Conservation (phyloP, 1,284 basidiomycete genomes). For the Ustilago lituana region DNA sequence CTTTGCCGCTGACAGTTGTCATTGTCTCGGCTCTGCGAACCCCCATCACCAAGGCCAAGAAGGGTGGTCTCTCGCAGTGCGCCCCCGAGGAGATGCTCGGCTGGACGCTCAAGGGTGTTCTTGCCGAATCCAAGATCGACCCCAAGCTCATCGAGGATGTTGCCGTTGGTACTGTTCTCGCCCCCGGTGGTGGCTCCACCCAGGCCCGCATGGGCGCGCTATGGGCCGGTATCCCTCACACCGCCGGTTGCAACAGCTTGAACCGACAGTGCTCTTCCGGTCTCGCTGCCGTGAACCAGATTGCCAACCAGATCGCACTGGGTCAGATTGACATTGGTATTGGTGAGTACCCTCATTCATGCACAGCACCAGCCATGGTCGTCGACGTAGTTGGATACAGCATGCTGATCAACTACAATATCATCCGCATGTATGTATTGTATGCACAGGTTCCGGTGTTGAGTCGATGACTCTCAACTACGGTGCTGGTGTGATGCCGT, state of each 20-base stretch:
- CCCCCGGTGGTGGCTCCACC: constrained; percentile 86
- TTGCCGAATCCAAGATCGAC: constrained; percentile 73
- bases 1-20: constrained; percentile 74
- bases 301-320: constrained; percentile 82
- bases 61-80: constrained; percentile 87
- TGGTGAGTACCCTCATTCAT: constrained; percentile 59
- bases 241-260: constrained; percentile 77
- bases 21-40: constrained; percentile 88
- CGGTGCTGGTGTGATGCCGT: constrained; percentile 77
- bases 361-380: constrained; percentile 58
- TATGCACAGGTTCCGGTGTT: constrained; percentile 87
- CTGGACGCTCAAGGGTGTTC: constrained; percentile 70
- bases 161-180: constrained; percentile 91
- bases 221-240: constrained; percentile 84
- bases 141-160: constrained; percentile 78
- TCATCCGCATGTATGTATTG: no score
- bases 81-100: constrained; percentile 89
- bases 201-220: constrained; percentile 94
- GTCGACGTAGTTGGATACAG: constrained; percentile 16
- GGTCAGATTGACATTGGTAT: constrained; percentile 81
- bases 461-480: constrained; percentile 84
- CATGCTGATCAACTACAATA: no score
- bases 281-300: constrained; percentile 85
- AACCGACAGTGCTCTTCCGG: constrained; percentile 92
- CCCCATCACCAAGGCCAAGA: constrained; percentile 87